phyloP scores from a whole-genome alignment of 202 grass and related monocot genomes.

The Elaeis oleifera region DNA sequence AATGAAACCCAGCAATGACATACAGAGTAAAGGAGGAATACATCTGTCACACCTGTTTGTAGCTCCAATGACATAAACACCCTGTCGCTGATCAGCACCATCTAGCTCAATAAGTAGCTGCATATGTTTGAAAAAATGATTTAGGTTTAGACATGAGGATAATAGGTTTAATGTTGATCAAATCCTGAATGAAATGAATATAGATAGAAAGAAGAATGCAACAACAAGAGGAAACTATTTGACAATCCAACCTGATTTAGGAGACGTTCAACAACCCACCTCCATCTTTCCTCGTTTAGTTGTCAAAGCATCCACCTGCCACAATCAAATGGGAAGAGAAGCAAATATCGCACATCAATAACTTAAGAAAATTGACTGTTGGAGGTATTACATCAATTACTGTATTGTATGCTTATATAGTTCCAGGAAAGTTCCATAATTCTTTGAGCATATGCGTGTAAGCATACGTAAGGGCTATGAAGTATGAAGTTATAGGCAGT shows the following conservation, averaged over 20 bases:
- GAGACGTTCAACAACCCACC: conserved; percentile 67
- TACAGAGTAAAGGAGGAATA: background rate
- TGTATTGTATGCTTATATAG: too few relatives aligned
- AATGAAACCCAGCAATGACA: background rate
- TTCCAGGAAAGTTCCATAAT: too few relatives aligned
- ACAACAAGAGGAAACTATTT: background rate
- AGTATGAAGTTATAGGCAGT: too few relatives aligned
- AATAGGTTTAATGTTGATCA: too few relatives aligned
- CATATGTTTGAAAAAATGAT: too few relatives aligned
- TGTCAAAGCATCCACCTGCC: conserved; percentile 79
- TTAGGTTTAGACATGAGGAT: too few relatives aligned
- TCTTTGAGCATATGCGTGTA: too few relatives aligned
- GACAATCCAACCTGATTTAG: conserved; percentile 52
- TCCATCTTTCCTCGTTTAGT: conserved; percentile 62
- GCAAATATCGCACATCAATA: too few relatives aligned
- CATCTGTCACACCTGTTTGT: conserved; percentile 60
- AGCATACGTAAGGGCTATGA: too few relatives aligned
- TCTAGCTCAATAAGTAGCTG: conserved; percentile 87
- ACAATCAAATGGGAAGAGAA: background rate
- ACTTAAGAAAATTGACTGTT: too few relatives aligned
- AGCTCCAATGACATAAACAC: conserved; percentile 85
- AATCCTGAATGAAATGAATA: background rate
- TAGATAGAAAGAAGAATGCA: background rate
- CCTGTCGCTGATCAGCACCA: conserved; percentile 59
- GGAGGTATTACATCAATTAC: too few relatives aligned